These are phyloP conservation scores for Metschnikowia vanudenii DNA, from an alignment of 805 yeast genomes.

Conservation along the genomic window DNA sequence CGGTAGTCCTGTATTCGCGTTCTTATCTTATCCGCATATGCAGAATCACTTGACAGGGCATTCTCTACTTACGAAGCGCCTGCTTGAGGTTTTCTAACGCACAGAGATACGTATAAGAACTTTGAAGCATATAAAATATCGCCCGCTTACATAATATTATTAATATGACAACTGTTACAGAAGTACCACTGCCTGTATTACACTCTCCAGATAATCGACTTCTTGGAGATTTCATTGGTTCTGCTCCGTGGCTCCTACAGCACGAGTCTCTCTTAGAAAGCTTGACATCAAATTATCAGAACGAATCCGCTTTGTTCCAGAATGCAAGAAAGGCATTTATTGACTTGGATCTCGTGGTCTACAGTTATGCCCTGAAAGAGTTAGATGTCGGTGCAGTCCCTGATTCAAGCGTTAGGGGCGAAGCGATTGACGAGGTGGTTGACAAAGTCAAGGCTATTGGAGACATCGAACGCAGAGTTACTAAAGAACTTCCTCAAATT, in stretches of 20 bases:
- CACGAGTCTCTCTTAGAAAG: slow-evolving; percentile 3
- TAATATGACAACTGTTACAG: too few relatives aligned
- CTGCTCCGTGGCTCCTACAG: slow-evolving; percentile 6
- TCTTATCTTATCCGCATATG: slow-evolving; percentile 2
- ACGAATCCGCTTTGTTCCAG: neutral
- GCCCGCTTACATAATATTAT: too few relatives aligned
- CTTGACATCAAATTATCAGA: neutral
- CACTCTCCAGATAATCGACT: neutral
- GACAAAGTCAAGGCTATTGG: neutral
- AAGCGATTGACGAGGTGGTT: neutral
- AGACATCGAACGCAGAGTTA: neutral
- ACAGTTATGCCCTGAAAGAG: neutral
- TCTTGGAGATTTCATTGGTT: slow-evolving; percentile 6
- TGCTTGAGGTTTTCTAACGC: too few relatives aligned
- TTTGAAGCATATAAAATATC: too few relatives aligned
- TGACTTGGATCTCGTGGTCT: neutral
- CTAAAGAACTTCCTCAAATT: neutral
- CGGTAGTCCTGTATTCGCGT: too few relatives aligned
- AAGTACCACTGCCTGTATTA: neutral
- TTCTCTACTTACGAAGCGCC: too few relatives aligned
- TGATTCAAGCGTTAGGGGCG: too few relatives aligned
- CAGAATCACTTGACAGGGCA: neutral
- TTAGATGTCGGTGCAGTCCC: too few relatives aligned
- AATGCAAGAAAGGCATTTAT: neutral
- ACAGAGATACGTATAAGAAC: too few relatives aligned